Evolutionary conservation across 345 rosid genomes (phyloP), one percentile per base, ranked within the genome.

Genomic region (Trapa bicornis): DNA sequence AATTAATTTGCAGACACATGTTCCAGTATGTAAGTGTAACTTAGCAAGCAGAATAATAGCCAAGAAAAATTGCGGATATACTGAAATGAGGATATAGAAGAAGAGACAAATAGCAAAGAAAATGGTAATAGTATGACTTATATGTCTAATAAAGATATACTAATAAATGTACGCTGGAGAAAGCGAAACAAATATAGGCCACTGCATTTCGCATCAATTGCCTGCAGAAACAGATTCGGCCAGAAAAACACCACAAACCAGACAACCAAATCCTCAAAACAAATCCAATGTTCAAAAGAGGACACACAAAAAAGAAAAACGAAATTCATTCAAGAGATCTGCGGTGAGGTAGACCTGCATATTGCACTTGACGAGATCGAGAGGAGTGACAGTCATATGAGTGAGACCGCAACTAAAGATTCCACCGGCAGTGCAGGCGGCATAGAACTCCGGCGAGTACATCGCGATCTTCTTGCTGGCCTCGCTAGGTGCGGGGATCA

Each of bases 361-460:
- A 70, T 94, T 94, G 77, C 99, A 94, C 80, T 94, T 94, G 82
- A 94, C 83, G 63, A 94, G 85, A 81, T 94, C 99, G 38, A 94
- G 89, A 3, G 99, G 99, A 58, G 99, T 91, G 70, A 94, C 82
- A 2, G 95, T 70, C 83, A 66, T 90, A 78, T 94, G 99, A 37
- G 97, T 94, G 72, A 84, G 78, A 15, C 99, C 97, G 47, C 97
- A 91, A 76, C 89, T 69, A 57, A 94, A 37, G 57, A 74, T 79
- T 11, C 99, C 97, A 13, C 91, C 96, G 65, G 64, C 81, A 7
- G 97, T 82, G 75, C 92, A 94, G 62, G 92, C 92, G 37, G 92
- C 87, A 69, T 82, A 94, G 73, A 75, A 94, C 14, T 87, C 75
- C 6, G 96, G 95, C 7, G 99, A 88, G 80, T 70, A 84, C 96